phyloP scores from a whole-genome alignment of 2,329 filamentous ascomycete genomes.

The Sphaerulina musiva region DNA sequence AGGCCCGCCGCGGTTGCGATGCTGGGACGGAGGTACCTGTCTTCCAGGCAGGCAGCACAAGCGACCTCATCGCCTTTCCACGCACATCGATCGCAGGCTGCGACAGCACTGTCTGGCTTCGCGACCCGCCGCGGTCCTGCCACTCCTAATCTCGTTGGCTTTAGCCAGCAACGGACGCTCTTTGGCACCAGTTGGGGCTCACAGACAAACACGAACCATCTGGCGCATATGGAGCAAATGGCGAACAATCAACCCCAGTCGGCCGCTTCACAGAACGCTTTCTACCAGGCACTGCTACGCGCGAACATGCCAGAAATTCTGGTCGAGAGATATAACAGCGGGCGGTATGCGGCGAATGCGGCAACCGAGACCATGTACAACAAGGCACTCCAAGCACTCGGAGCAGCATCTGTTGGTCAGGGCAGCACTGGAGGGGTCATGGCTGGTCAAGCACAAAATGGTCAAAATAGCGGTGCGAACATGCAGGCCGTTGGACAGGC shows the following conservation, averaged over 20 bases:
- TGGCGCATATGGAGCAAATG: constrained; percentile 81
- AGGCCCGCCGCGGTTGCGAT: background rate
- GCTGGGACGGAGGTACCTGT: constrained; percentile 32
- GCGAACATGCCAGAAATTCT: constrained; percentile 92
- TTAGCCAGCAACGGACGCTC: constrained; percentile 41
- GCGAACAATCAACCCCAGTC: constrained; percentile 90
- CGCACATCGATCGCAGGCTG: constrained; percentile 36
- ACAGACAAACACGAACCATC: constrained; percentile 49
- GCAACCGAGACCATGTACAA: constrained; percentile 73
- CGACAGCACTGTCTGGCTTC: constrained; percentile 33
- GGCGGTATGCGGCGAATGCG: constrained; percentile 73
- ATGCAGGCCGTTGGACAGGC: constrained; percentile 76
- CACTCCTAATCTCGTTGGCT: constrained; percentile 28
- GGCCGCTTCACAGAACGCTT: constrained; percentile 81
- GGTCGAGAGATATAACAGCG: constrained; percentile 80
- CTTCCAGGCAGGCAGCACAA: constrained; percentile 16
- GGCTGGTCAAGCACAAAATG: constrained; percentile 30
- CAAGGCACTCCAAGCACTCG: constrained; percentile 62
- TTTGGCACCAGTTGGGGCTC: constrained; percentile 37
- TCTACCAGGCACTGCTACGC: constrained; percentile 84
- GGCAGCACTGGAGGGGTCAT: constrained; percentile 17
- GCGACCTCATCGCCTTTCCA: constrained; percentile 11
- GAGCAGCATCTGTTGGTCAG: constrained; percentile 39
- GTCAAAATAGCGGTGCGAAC: constrained; percentile 42
- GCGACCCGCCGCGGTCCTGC: constrained; percentile 15